Evolutionary conservation across 257 asterid genomes (phyloP).

Genomic region (Solanum commersonii): DNA sequence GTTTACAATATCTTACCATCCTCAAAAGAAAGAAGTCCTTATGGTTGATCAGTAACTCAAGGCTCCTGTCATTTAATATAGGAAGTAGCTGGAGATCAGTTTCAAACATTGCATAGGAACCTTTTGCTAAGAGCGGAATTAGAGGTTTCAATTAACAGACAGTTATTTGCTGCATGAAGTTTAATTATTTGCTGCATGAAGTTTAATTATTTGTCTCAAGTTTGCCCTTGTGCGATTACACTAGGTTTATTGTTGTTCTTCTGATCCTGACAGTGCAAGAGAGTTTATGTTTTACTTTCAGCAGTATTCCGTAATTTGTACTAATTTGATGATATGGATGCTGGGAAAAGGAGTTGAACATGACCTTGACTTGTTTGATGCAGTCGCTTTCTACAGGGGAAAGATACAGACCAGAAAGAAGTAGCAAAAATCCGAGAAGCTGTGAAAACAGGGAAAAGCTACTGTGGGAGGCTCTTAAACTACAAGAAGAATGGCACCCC

Average conservation of each 20-base stretch:
- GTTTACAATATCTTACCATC: neutral
- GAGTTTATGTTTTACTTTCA: neutral
- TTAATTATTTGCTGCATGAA: neutral
- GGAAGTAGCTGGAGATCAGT: neutral
- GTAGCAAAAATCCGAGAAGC: conserved; percentile 72
- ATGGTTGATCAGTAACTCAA: neutral
- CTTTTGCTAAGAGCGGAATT: neutral
- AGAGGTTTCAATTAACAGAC: neutral
- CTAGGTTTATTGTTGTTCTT: neutral
- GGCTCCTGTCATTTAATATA: neutral
- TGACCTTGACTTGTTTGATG: conserved; percentile 24
- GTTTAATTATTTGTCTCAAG: neutral
- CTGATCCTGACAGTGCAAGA: neutral
- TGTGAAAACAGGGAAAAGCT: conserved; percentile 59
- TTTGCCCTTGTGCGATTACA: neutral
- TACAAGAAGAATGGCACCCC: conserved; percentile 95
- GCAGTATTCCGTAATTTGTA: neutral
- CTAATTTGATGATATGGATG: neutral
- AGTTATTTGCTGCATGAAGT: neutral
- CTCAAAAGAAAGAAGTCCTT: neutral
- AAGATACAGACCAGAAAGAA: conserved; percentile 77
- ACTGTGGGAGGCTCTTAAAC: conserved; percentile 93
- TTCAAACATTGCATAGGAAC: neutral
- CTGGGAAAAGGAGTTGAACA: conserved; percentile 13
- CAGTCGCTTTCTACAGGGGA: conserved; percentile 98